Evolutionary conservation across 2,329 filamentous ascomycete genomes (phyloP).

Genomic region (Cladosporium sphaerospermum): DNA sequence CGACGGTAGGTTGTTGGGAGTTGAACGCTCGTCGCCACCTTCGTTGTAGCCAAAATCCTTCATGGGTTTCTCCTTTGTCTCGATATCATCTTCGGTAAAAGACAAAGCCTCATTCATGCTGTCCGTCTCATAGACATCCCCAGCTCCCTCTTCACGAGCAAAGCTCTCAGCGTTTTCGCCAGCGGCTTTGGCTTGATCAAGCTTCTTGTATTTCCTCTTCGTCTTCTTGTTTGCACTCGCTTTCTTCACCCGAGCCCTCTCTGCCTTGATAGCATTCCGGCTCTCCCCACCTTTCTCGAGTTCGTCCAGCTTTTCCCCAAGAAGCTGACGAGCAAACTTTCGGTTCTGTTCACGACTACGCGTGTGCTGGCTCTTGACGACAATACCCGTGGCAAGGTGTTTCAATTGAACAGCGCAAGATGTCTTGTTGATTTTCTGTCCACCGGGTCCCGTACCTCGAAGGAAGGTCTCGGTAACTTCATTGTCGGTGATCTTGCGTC

Average conservation of each 20-base stretch:
- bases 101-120: not conserved
- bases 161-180: constrained; percentile 14
- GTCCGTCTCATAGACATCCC: constrained; percentile 5
- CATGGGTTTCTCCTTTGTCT: too few relatives aligned
- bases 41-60: too few relatives aligned
- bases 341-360: constrained; percentile 82
- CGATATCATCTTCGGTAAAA: too few relatives aligned
- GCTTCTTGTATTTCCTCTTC: constrained; percentile 66
- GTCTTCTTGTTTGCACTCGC: constrained; percentile 77
- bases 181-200: constrained; percentile 46
- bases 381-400: constrained; percentile 82
- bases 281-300: constrained; percentile 64
- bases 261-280: constrained; percentile 58
- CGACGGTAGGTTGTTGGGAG: too few relatives aligned
- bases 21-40: too few relatives aligned
- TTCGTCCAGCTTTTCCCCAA: constrained; percentile 73
- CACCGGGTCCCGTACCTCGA: constrained; percentile 86
- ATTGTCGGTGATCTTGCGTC: constrained; percentile 66
- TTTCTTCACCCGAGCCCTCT: constrained; percentile 60
- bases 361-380: constrained; percentile 90
- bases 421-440: constrained; percentile 99
- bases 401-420: constrained; percentile 89
- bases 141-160: not conserved
- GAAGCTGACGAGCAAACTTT: constrained; percentile 70
- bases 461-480: constrained; percentile 83